Conservation (phyloP, 306 rosid genomes). For the Castanea crenata region DNA sequence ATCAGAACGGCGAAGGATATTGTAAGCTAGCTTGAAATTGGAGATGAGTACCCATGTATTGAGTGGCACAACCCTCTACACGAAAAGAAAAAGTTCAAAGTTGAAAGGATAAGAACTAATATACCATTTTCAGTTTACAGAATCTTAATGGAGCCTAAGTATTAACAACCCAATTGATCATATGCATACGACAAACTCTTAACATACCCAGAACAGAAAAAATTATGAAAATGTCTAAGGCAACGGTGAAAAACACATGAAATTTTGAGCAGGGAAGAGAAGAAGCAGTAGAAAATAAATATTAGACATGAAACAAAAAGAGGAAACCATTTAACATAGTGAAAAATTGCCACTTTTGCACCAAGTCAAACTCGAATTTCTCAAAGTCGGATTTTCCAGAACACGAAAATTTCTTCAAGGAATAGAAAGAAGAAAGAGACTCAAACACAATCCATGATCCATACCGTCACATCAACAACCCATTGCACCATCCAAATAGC, state of each 20-base stretch:
- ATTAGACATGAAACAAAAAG: constrained; percentile 1
- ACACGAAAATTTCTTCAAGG: constrained; percentile 33
- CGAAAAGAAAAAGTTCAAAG: background rate
- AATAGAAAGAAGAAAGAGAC: constrained; percentile 27
- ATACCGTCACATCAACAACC: constrained; percentile 12
- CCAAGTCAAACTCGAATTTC: constrained; percentile 33
- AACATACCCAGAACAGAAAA: background rate
- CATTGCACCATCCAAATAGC: constrained; percentile 10
- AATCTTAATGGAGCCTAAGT: background rate
- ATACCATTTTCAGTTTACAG: background rate
- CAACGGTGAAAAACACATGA: constrained; percentile 1
- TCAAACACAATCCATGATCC: constrained; percentile 24
- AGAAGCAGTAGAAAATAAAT: constrained; percentile 6
- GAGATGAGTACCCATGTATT: constrained; percentile 96
- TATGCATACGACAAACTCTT: background rate
- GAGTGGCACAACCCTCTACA: constrained; percentile 82
- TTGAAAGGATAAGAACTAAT: constrained; percentile 16
- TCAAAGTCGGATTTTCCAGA: constrained; percentile 35
- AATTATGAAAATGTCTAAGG: background rate
- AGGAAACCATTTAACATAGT: constrained; percentile 20
- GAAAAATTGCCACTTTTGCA: constrained; percentile 13
- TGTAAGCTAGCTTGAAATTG: constrained; percentile 88
- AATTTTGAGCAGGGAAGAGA: constrained; percentile 1
- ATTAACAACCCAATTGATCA: constrained; percentile 2
- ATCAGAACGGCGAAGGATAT: constrained; percentile 80